Conservation (phyloP, 441 rosid genomes). For the Manihot esculenta region DNA sequence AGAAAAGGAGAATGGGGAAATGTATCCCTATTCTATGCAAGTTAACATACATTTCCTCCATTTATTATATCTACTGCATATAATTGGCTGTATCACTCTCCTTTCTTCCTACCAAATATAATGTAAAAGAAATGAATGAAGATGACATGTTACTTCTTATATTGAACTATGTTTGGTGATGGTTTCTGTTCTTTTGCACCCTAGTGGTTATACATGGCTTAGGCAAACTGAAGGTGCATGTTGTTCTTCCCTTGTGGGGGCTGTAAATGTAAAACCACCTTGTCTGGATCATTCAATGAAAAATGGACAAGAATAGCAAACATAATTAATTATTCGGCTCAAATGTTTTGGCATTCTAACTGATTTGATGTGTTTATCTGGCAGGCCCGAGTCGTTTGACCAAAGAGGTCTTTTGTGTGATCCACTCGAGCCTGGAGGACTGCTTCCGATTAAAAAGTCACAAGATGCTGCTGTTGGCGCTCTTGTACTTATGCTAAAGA, state of each 20-base stretch:
- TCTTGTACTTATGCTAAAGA: conserved; percentile 76
- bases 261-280: neutral
- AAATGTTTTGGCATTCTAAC: conserved; percentile 3
- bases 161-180: too few relatives aligned
- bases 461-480: conserved; percentile 91
- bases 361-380: conserved; percentile 11
- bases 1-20: too few relatives aligned
- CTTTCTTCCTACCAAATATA: too few relatives aligned
- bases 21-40: too few relatives aligned
- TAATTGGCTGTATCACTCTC: too few relatives aligned
- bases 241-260: neutral
- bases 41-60: too few relatives aligned
- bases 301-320: neutral
- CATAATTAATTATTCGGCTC: neutral
- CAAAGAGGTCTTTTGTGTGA: conserved; percentile 46
- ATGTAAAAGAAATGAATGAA: too few relatives aligned
- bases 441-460: conserved; percentile 50
- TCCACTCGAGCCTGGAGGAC: conserved; percentile 51
- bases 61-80: too few relatives aligned
- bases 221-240: too few relatives aligned
- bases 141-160: too few relatives aligned
- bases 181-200: too few relatives aligned
- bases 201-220: too few relatives aligned
- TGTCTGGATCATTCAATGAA: neutral
- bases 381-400: conserved; percentile 66